Conservation (phyloP, 2,329 filamentous ascomycete genomes). For the Phialocephala subalpina region DNA sequence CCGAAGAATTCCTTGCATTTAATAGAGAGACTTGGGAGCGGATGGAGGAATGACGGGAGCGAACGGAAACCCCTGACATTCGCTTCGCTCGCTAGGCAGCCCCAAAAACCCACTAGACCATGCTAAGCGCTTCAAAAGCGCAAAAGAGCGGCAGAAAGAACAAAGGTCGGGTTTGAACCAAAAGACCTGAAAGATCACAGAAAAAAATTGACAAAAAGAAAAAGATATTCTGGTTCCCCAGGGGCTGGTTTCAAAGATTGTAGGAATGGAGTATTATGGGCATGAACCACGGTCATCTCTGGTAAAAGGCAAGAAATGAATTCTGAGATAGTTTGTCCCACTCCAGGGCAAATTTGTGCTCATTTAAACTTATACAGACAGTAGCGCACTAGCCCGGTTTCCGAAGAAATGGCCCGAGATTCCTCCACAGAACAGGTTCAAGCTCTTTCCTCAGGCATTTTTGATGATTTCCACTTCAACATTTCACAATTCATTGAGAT, state of each 20-base stretch:
- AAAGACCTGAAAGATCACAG: neutral
- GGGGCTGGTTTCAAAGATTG: constrained; percentile 57
- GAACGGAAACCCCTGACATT: too few species aligned
- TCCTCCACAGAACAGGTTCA: neutral
- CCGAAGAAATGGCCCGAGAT: neutral
- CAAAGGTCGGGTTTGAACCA: too few species aligned
- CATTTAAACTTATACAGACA: constrained; percentile 27
- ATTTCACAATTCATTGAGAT: neutral
- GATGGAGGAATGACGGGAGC: too few species aligned
- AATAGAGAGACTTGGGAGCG: too few species aligned
- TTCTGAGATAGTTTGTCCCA: constrained; percentile 48
- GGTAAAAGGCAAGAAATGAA: constrained; percentile 50
- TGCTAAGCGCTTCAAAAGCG: neutral
- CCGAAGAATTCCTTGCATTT: too few species aligned
- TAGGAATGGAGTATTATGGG: constrained; percentile 59
- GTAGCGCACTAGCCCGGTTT: neutral
- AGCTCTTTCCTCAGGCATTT: neutral
- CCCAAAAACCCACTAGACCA: neutral
- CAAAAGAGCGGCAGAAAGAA: neutral
- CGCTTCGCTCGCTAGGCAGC: neutral
- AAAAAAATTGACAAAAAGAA: constrained; percentile 23
- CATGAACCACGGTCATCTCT: constrained; percentile 50
- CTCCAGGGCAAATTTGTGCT: constrained; percentile 32
- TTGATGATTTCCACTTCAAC: neutral
- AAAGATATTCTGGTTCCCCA: constrained; percentile 41